Evolutionary conservation across 2,329 filamentous ascomycete species (phyloP).

Genomic region (Ophiosphaerella herpotricha): DNA sequence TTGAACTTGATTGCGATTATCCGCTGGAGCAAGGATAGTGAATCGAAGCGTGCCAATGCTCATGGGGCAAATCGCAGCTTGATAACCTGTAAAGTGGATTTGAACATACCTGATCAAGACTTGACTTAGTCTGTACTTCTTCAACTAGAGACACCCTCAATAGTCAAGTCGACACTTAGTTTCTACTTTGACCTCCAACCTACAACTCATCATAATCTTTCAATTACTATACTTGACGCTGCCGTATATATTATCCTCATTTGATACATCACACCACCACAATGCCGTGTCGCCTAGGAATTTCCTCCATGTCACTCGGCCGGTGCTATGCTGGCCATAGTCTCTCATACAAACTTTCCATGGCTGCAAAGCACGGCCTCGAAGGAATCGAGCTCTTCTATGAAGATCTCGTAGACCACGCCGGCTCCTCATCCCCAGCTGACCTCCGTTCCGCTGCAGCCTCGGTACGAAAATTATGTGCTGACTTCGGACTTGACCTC

Average conservation of each 20-base stretch:
- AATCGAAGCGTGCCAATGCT: background rate
- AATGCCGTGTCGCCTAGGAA: conserved; percentile 65
- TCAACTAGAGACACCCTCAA: background rate
- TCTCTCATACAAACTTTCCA: conserved; percentile 68
- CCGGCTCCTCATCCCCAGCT: conserved; percentile 50
- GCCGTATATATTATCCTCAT: background rate
- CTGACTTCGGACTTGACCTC: conserved; percentile 60
- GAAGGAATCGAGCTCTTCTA: conserved; percentile 76
- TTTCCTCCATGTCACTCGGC: conserved; percentile 78
- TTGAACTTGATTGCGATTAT: conserved; percentile 7
- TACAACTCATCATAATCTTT: too few relatives aligned
- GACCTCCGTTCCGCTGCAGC: conserved; percentile 63
- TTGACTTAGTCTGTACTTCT: background rate
- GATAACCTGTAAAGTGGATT: background rate
- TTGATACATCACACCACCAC: conserved; percentile 7
- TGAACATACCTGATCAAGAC: background rate
- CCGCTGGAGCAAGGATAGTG: conserved; percentile 1
- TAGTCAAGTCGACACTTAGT: background rate
- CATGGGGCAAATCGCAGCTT: background rate
- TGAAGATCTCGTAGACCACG: conserved; percentile 72
- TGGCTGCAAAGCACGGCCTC: conserved; percentile 68
- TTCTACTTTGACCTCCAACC: too few relatives aligned
- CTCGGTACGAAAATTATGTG: conserved; percentile 62
- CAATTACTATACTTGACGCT: background rate
- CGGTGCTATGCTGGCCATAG: conserved; percentile 69